A percentile compares a stretch with the other conserved stretches of the same genome.
These are phyloP conservation scores for Coniosporium apollinis DNA, from an alignment of 495 filamentous ascomycete species.

Conservation along the genomic window DNA sequence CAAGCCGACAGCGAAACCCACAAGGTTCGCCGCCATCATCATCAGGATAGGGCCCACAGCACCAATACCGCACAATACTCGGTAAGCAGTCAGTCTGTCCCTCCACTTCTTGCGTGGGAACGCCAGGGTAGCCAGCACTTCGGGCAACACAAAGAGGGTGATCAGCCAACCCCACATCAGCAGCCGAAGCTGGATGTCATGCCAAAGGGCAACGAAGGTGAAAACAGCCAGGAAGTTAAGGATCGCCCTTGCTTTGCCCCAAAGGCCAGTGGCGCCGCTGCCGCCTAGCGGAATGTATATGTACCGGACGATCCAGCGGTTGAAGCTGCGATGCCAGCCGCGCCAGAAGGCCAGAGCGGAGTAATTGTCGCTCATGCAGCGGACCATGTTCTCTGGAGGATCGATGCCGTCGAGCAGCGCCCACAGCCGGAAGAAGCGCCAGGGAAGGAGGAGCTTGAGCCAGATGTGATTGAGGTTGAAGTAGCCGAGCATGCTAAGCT, in stretches of 20 bases:
- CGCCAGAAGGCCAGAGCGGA: constrained; percentile 89
- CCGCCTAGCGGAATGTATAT: constrained; percentile 89
- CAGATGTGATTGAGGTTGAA: constrained; percentile 97
- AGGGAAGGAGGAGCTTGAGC: constrained; percentile 92
- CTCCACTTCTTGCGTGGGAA: constrained; percentile 62
- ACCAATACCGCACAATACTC: constrained; percentile 69
- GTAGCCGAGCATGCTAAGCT: constrained; percentile 80
- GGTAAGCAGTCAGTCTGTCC: constrained; percentile 47
- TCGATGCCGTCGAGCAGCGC: constrained; percentile 76
- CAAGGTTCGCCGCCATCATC: constrained; percentile 92
- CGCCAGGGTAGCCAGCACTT: constrained; percentile 48
- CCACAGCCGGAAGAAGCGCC: constrained; percentile 97
- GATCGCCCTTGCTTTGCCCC: constrained; percentile 31
- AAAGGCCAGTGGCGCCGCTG: constrained; percentile 23
- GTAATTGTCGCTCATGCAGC: constrained; percentile 92
- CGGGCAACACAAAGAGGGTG: constrained; percentile 82
- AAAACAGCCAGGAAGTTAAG: constrained; percentile 75
- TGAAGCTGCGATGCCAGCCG: constrained; percentile 84
- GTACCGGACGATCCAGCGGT: constrained; percentile 87
- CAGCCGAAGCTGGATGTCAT: constrained; percentile 85
- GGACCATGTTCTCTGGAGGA: constrained; percentile 94
- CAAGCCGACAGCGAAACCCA: constrained; percentile 83
- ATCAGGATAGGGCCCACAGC: constrained; percentile 75
- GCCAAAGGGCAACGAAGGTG: constrained; percentile 96
- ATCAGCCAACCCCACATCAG: constrained; percentile 96